Base-by-base conservation (phyloP, 139 green algal genomes). In the Chlamydomonas incerta region DNA sequence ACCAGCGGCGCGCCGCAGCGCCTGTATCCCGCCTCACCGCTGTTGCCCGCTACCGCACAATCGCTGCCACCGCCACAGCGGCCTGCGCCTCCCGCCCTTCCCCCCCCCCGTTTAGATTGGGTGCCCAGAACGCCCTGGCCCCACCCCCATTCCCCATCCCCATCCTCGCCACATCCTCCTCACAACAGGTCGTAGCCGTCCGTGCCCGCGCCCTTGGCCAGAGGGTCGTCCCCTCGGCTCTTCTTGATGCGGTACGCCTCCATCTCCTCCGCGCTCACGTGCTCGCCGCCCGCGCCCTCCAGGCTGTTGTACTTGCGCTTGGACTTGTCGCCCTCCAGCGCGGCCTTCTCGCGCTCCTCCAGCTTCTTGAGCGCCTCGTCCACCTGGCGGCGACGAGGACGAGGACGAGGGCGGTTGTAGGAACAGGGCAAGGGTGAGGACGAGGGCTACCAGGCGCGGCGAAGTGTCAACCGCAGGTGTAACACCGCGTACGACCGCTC, bases 251-350 rank as follows among this genome's bases (percentile, higher is more conserved):
- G 88, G 89, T 98, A 99, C 2, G 98, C 98, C 93, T 99, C 98
- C 98, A 99, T 99, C 73, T 99, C 97, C 91, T 99, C 97, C 1
- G 93, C 83, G 0, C 94, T 98, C 31, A 99, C 93, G 17, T 91
- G 81, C 52, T 91, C 88, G 9, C 90, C 87, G 47, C 87, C 85
- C 26, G 63, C 86, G 65, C 89, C 90, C 13, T 77, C 85, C 29
- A 96, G 47, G 21, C 88, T 93, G 87, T 99, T 97, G 92, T 96
- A 99, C 84, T 95, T 91, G 24, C 94, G 91, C 88, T 98, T 99
- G 34, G 92, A 87, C 41, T 96, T 94, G 74, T 98, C 96, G 1
- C 31, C 74, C 35, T 91, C 90, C 70, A 77, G 81, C 21, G 82
- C 83, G 31, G 74, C 85, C 72, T 77, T 65, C 62, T 98, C 89